Conservation (phyloP, 352 stramenopile species). For the Globisporangium heterothallicum region DNA sequence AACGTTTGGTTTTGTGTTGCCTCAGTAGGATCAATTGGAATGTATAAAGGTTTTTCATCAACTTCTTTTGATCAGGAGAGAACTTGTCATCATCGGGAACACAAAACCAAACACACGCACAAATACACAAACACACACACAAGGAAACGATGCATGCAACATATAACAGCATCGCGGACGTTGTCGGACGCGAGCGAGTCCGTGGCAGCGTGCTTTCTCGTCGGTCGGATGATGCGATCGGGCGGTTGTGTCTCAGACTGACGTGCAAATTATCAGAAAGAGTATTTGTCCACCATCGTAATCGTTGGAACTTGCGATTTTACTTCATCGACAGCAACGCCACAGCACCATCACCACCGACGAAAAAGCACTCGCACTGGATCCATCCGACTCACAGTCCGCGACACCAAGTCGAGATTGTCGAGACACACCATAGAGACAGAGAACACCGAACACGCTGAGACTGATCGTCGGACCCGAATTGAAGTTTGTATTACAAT, state of each 20-base stretch:
- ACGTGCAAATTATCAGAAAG: slow-evolving; percentile 83
- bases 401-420: background rate
- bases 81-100: slow-evolving; percentile 68
- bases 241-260: slow-evolving; percentile 68
- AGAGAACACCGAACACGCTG: too few species aligned
- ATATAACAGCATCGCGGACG: background rate
- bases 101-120: slow-evolving; percentile 7
- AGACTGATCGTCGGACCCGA: slow-evolving; percentile 7
- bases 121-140: slow-evolving; percentile 10
- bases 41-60: slow-evolving; percentile 72
- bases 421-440: too few species aligned
- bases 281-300: slow-evolving; percentile 52
- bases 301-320: slow-evolving; percentile 45
- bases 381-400: background rate
- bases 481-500: slow-evolving; percentile 82
- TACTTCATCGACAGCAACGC: slow-evolving; percentile 41
- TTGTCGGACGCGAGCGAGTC: background rate
- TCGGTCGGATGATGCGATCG: background rate
- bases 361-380: background rate
- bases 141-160: slow-evolving; percentile 24
- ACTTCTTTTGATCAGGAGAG: slow-evolving; percentile 48
- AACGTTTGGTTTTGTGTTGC: too few species aligned
- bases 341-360: background rate
- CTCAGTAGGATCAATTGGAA: slow-evolving; percentile 90
- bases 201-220: background rate